Conservation (phyloP, 2,329 filamentous ascomycete genomes). For the Gnomoniopsis sp. region DNA sequence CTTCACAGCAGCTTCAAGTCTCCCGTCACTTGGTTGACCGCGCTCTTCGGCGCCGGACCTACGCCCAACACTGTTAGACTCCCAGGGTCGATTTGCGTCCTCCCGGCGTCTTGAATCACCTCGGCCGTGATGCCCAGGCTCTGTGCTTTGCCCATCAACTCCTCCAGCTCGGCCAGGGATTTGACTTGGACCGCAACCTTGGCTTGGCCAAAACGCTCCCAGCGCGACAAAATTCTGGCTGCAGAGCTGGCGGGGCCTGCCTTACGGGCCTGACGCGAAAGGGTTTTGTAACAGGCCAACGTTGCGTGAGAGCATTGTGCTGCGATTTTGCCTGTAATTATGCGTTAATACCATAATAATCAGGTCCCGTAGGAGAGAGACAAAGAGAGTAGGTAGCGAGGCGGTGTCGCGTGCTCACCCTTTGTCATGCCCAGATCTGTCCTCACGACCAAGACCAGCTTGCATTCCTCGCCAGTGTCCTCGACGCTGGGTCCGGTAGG, state of each 20-base stretch:
- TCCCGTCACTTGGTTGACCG: slow-evolving; percentile 83
- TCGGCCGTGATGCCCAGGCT: slow-evolving; percentile 83
- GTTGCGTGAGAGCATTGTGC: slow-evolving; percentile 96
- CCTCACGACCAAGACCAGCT: slow-evolving; percentile 86
- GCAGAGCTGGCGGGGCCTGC: slow-evolving; percentile 47
- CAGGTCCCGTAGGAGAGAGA: no score
- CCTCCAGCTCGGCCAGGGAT: slow-evolving; percentile 76
- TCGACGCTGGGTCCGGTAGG: slow-evolving; percentile 25
- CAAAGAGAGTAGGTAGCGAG: background rate
- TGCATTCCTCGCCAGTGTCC: slow-evolving; percentile 73
- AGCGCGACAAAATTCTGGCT: slow-evolving; percentile 68
- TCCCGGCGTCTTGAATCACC: slow-evolving; percentile 90
- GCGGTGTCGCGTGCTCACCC: slow-evolving; percentile 50
- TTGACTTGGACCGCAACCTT: slow-evolving; percentile 92
- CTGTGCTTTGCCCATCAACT: slow-evolving; percentile 72
- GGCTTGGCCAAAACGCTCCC: slow-evolving; percentile 83
- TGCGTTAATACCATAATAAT: background rate
- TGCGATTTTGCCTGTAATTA: slow-evolving; percentile 79
- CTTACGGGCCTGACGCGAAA: slow-evolving; percentile 53
- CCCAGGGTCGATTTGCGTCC: slow-evolving; percentile 92
- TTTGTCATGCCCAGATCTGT: slow-evolving; percentile 98
- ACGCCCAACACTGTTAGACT: slow-evolving; percentile 90
- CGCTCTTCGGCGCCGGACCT: slow-evolving; percentile 75
- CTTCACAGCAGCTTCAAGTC: slow-evolving; percentile 73
- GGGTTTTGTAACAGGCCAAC: slow-evolving; percentile 91